Percentiles rank a stretch among this genome's conserved stretches.
Conservation (phyloP, 1,284 basidiomycete species). For the Melanopsichium pennsylvanicum region DNA sequence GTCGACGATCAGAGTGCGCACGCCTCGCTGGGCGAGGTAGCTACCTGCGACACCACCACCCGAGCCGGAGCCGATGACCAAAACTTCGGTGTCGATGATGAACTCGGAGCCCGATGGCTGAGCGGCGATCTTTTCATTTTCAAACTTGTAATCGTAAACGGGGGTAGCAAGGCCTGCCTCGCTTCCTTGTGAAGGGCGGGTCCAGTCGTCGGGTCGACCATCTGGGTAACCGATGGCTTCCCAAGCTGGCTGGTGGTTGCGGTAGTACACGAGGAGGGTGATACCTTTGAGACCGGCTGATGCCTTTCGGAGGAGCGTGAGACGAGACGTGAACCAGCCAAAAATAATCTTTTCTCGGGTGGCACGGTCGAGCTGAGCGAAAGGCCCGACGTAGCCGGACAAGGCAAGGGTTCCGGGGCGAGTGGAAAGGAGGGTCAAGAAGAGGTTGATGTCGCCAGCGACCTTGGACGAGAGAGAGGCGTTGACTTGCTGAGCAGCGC, state of each 20-base stretch:
- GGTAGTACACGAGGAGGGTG: slow-evolving; percentile 58
- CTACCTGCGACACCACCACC: slow-evolving; percentile 67
- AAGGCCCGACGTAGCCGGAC: slow-evolving; percentile 57
- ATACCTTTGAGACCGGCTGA: slow-evolving; percentile 57
- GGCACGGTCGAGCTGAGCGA: slow-evolving; percentile 43
- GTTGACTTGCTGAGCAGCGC: slow-evolving; percentile 49
- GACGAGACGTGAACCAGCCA: slow-evolving; percentile 50
- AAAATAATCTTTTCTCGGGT: slow-evolving; percentile 43
- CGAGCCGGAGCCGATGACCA: slow-evolving; percentile 68
- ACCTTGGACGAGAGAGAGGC: slow-evolving; percentile 49
- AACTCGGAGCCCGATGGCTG: slow-evolving; percentile 44
- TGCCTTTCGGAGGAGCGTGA: slow-evolving; percentile 58
- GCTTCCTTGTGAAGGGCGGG: slow-evolving; percentile 17
- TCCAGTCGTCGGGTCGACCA: slow-evolving; percentile 56
- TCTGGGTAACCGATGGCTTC: slow-evolving; percentile 63
- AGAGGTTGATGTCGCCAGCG: slow-evolving; percentile 47
- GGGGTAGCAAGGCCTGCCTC: slow-evolving; percentile 21
- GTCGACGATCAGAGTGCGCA: slow-evolving; percentile 68
- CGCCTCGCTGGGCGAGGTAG: slow-evolving; percentile 64
- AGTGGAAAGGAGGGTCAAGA: slow-evolving; percentile 55
- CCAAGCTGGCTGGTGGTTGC: slow-evolving; percentile 52
- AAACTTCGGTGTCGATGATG: slow-evolving; percentile 60
- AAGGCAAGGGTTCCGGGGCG: slow-evolving; percentile 57
- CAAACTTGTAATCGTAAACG: slow-evolving; percentile 57
- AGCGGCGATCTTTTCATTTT: slow-evolving; percentile 58